Conservation (phyloP, 768 basidiomycete species). For the Lactarius hengduanensis region DNA sequence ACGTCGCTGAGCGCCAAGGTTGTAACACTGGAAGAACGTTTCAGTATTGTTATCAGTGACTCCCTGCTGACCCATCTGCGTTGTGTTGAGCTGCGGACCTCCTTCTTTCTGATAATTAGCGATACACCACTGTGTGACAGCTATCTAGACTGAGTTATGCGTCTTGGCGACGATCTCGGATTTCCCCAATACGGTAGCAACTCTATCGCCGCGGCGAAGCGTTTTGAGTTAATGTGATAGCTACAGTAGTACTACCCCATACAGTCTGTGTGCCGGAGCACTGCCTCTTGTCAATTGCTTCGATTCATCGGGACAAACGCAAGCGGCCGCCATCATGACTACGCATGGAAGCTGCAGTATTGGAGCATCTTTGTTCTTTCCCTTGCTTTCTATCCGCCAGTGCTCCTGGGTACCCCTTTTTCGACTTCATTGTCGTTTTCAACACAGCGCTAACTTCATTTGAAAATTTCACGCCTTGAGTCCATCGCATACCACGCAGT, state of each 20-base stretch:
- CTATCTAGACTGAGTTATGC: background rate
- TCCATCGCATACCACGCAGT: background rate
- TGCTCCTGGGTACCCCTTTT: background rate
- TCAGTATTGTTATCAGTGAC: background rate
- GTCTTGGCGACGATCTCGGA: background rate
- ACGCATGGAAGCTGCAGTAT: background rate
- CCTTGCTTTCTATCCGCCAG: background rate
- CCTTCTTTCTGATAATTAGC: background rate
- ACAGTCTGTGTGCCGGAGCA: background rate
- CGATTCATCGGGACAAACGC: background rate
- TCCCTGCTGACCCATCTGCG: background rate
- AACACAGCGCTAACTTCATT: background rate
- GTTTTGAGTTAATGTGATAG: background rate
- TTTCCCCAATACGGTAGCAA: background rate
- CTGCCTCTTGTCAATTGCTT: background rate
- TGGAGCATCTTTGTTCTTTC: background rate
- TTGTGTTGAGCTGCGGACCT: background rate
- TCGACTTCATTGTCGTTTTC: background rate
- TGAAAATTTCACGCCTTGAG: background rate
- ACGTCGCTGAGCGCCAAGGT: background rate
- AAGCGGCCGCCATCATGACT: background rate
- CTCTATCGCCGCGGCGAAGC: background rate
- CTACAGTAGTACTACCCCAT: background rate
- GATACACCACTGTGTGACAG: background rate
- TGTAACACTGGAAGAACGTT: background rate